phyloP scores from a whole-genome alignment of 345 rosid genomes.

The Barbarea vulgaris region DNA sequence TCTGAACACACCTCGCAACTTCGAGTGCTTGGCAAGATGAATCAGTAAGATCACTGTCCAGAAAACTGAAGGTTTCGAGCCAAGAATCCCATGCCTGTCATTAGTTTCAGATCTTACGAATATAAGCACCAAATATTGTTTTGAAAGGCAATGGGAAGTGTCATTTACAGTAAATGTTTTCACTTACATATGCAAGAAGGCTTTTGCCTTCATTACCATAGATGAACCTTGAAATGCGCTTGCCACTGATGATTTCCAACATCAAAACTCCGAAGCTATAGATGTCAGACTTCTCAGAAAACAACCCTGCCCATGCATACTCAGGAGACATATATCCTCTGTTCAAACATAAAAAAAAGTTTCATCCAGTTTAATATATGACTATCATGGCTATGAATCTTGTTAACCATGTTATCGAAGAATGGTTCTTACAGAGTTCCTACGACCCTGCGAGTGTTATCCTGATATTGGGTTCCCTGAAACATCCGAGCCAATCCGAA shows the following conservation, averaged over 20 bases:
- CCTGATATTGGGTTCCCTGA: conserved; percentile 31
- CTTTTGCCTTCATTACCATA: conserved; percentile 37
- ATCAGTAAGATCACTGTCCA: conserved; percentile 23
- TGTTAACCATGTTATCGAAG: neutral
- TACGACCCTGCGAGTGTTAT: conserved; percentile 29
- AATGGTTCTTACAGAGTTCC: conserved; percentile 32
- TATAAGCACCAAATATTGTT: neutral
- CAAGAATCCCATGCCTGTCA: conserved; percentile 40
- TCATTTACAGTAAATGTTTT: neutral
- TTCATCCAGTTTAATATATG: neutral
- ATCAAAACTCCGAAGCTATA: conserved; percentile 56
- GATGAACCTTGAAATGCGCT: conserved; percentile 33
- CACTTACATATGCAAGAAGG: conserved; percentile 43
- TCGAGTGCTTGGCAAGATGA: conserved; percentile 18
- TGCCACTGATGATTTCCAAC: conserved; percentile 36
- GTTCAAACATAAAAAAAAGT: conserved; percentile 2
- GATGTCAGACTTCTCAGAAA: conserved; percentile 56
- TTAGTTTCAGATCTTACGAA: no score
- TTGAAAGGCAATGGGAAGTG: neutral
- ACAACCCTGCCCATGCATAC: conserved; percentile 54
- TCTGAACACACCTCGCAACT: conserved; percentile 35
- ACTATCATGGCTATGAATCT: neutral
- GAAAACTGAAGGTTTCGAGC: conserved; percentile 11
- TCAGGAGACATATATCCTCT: conserved; percentile 56
- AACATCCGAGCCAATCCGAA: conserved; percentile 39